phyloP scores from a whole-genome alignment of 129 eudicot genomes.

The Escallonia herrerae region DNA sequence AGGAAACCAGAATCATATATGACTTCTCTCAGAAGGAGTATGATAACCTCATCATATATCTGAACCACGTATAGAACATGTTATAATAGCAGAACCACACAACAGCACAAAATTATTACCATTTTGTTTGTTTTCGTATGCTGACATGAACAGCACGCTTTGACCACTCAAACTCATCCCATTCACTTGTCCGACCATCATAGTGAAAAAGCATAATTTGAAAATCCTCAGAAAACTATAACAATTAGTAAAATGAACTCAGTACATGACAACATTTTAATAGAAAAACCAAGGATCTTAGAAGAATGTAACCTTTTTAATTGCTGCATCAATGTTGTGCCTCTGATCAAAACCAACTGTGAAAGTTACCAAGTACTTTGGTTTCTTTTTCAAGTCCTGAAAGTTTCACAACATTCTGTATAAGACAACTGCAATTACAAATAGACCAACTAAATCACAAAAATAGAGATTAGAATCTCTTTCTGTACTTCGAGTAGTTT shows the following conservation, averaged over 20 bases:
- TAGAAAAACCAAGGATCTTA: conserved; percentile 3
- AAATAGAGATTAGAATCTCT: neutral
- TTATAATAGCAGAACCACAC: no score
- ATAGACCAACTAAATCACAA: neutral
- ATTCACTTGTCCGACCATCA: conserved; percentile 65
- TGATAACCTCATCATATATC: no score
- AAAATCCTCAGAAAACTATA: conserved; percentile 71
- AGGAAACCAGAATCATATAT: neutral
- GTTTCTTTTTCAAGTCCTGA: conserved; percentile 91
- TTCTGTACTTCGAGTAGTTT: neutral
- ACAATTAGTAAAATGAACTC: conserved; percentile 16
- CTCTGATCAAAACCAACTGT: conserved; percentile 92
- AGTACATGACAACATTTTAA: conserved; percentile 13
- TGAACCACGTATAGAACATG: no score
- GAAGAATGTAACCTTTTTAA: conserved; percentile 53
- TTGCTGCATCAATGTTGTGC: conserved; percentile 70
- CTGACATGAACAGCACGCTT: conserved; percentile 69
- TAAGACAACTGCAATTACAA: conserved; percentile 11
- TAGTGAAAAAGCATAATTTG: conserved; percentile 77
- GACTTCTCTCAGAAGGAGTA: neutral
- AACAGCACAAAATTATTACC: conserved; percentile 27
- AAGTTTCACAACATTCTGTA: conserved; percentile 18
- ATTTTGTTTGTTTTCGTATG: conserved; percentile 64
- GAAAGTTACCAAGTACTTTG: conserved; percentile 91
- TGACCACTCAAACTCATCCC: conserved; percentile 92